Evolutionary conservation across 345 rosid species (phyloP), one percentile per base, ranked within the genome.

Genomic region (Pistacia integerrima): DNA sequence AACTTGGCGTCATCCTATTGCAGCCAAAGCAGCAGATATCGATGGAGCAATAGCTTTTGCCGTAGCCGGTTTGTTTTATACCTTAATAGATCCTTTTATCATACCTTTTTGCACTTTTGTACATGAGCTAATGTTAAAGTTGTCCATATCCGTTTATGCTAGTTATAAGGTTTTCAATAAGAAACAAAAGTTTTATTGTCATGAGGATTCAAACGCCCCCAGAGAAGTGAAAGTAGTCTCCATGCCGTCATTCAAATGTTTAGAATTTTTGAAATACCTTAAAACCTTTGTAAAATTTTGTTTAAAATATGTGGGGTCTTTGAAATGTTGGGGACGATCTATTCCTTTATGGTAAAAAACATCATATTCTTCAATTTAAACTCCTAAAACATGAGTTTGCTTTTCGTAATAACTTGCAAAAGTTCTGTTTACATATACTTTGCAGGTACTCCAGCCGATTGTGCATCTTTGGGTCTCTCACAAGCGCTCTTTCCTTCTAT

Each of bases 401-500:
- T 25, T 68, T 28, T 51, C 36, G 22, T 77, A n/a, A 46, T 63
- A 35, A 56, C 17, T 69, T 65, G 14, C 22, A 33, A 14, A 65
- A 67, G 72, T 52, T 49, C 12, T 36, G 25, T 60, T 73, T 73
- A 56, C 56, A 11, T 80, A 33, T 77, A 20, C 56, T 69, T 41
- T 88, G 79, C 82, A 95, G 98, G 99, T 81, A 95, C 98, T 52
- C 99, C 98, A 13, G 98, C 94, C 49, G 99, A 95, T 81, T 95
- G 96, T 75, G 82, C 96, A 67, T 88, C 93, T 62, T 75, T 94
- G 72, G 99, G 98, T 33, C 30, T 95, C 82, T 91, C 96, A 0
- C 78, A 79, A 74, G 87, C 85, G 4, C 85, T 94, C 25, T 94
- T 94, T 81, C 90, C 97, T 68, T 87, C 85, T 30, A 67, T 81